phyloP scores from a whole-genome alignment of 1,284 basidiomycete genomes.

The Gymnopus androsaceus region DNA sequence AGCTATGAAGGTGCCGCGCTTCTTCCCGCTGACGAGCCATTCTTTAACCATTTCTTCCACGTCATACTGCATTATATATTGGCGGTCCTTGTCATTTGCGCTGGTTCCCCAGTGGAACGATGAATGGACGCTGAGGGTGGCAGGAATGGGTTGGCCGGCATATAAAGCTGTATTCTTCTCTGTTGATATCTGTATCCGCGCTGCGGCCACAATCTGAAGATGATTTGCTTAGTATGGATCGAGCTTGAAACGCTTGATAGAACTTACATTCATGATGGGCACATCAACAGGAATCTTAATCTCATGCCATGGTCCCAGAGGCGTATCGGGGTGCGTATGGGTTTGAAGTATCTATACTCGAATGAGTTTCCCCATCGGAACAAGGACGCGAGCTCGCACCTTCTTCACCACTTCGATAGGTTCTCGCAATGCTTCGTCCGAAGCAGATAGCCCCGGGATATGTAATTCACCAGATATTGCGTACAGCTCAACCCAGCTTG shows the following conservation, averaged over 20 bases:
- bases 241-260: background rate
- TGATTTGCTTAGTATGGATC: background rate
- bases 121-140: conserved; percentile 61
- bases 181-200: conserved; percentile 50
- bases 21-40: conserved; percentile 82
- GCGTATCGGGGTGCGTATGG: conserved; percentile 39
- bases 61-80: conserved; percentile 70
- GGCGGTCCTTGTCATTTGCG: conserved; percentile 41
- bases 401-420: conserved; percentile 41
- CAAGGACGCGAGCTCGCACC: conserved; percentile 30
- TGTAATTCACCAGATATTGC: conserved; percentile 66
- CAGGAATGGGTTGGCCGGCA: conserved; percentile 78
- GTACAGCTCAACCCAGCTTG: conserved; percentile 69
- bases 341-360: conserved; percentile 40
- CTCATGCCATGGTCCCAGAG: conserved; percentile 59
- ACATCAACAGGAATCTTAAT: conserved; percentile 82
- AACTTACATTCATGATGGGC: conserved; percentile 73
- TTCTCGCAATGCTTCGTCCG: conserved; percentile 38
- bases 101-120: conserved; percentile 73
- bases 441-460: conserved; percentile 46
- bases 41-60: conserved; percentile 75
- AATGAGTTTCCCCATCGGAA: conserved; percentile 10
- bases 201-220: conserved; percentile 69
- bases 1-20: conserved; percentile 75
- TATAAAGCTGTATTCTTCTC: conserved; percentile 51